Conservation (phyloP, 2,329 filamentous ascomycete species). For the Ceratocystis huliohia region DNA sequence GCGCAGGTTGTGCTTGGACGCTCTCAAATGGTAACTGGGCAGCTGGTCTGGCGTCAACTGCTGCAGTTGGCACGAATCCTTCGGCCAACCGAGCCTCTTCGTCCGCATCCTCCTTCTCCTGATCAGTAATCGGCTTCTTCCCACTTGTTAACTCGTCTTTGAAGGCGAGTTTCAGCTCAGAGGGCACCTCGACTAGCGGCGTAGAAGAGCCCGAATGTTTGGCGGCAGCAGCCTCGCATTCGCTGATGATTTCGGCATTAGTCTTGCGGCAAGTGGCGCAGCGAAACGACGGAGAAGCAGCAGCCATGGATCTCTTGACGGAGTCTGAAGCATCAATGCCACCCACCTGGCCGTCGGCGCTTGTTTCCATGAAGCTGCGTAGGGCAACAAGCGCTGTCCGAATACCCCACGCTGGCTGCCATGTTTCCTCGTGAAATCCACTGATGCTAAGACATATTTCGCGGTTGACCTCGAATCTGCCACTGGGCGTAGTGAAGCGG, state of each 20-base stretch:
- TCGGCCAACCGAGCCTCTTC: constrained; percentile 42
- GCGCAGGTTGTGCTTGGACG: neutral
- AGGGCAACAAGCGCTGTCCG: constrained; percentile 73
- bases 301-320: constrained; percentile 56
- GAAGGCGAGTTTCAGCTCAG: constrained; percentile 54
- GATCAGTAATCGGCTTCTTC: neutral
- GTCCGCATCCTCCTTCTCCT: constrained; percentile 26
- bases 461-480: constrained; percentile 88
- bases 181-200: constrained; percentile 31
- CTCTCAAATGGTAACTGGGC: constrained; percentile 23
- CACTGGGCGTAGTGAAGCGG: constrained; percentile 82
- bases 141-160: constrained; percentile 51
- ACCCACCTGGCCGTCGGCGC: constrained; percentile 75
- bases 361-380: constrained; percentile 84
- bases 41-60: constrained; percentile 20
- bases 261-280: constrained; percentile 58
- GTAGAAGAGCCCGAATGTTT: constrained; percentile 22
- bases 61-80: constrained; percentile 43
- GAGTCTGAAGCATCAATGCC: constrained; percentile 65
- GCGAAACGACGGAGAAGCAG: constrained; percentile 49
- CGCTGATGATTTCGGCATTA: constrained; percentile 62
- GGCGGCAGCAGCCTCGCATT: constrained; percentile 45
- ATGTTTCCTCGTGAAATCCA: constrained; percentile 94
- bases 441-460: constrained; percentile 93
- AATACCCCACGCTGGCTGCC: constrained; percentile 97